Evolutionary conservation across 176 grass and related monocot genomes (phyloP), one percentile per base, ranked within the genome.

Genomic region (Paspalum notatum): DNA sequence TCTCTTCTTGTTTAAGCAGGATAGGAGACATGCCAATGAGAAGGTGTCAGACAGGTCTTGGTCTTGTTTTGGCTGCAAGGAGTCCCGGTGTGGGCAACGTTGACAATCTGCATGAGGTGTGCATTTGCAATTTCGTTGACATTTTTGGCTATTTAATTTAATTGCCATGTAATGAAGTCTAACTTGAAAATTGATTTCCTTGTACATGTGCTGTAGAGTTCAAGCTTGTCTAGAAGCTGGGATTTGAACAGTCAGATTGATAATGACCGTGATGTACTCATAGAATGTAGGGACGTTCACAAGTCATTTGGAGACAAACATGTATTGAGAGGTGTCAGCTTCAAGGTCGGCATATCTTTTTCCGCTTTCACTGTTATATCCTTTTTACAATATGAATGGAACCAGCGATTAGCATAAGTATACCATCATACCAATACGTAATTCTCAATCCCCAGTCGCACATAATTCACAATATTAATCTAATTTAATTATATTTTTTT

Each of bases 221-320:
- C 92, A 68, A 87, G 40, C 83, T 73, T 90, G 25, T 56, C 90
- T 41, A 82, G 77, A 58, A 89, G 52, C 52, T 80, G 81, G 71
- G 86, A 81, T 83, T 66, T 85, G 26, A 25, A n/a, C 51, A 61
- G 55, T 57, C 85, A 83, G 59, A 84, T 79, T 55, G 75, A 45
- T 24, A 67, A 86, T 52, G 84, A 91, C 26, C 78, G 74, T 48
- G 80, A 94, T 25, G 82, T 91, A 53, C 92, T 99, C 45, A 93
- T 99, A 70, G 96, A 99, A 81, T 95, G 96, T 69, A 95, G 79
- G 82, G 86, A 99, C 84, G 86, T 99, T 68, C 92, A 93, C 27
- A 99, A 99, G 80, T 95, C 88, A 48, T 95, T 99, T 66, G 96
- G 96, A 20, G 88, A 93, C 18, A 99, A 99, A 58, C 80, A 91